phyloP scores from a whole-genome alignment of 2,329 filamentous ascomycete species.

The Colletotrichum scovillei region DNA sequence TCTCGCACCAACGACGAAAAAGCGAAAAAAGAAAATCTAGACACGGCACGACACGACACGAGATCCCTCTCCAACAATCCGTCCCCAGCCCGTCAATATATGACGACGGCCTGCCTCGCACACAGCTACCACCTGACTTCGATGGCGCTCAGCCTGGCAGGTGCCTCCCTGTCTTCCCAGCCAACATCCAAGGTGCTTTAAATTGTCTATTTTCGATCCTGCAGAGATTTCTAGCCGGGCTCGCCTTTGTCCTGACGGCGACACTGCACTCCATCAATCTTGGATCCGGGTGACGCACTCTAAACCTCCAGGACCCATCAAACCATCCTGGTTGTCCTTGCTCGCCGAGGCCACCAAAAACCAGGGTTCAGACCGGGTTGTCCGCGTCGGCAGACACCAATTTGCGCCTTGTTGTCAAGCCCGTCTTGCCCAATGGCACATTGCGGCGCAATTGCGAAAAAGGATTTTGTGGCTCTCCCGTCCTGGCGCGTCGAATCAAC shows the following conservation, averaged over 20 bases:
- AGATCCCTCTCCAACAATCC: neutral
- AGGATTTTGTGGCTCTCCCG: neutral
- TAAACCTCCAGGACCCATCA: neutral
- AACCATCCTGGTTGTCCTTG: conserved; percentile 11
- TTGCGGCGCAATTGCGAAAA: neutral
- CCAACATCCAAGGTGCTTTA: conserved; percentile 28
- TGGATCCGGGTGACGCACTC: conserved; percentile 28
- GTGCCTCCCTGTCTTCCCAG: conserved; percentile 16
- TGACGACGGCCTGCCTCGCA: conserved; percentile 12
- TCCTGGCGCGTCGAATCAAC: neutral
- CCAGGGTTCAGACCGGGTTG: conserved; percentile 21
- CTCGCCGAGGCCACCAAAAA: neutral
- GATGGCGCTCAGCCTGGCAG: conserved; percentile 15
- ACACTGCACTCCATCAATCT: neutral
- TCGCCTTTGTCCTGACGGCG: neutral
- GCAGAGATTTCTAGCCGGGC: conserved; percentile 22
- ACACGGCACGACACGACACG: neutral
- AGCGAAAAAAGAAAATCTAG: neutral
- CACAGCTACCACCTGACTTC: conserved; percentile 6
- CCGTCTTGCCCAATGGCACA: conserved; percentile 3
- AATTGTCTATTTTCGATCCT: conserved; percentile 22
- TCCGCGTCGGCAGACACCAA: conserved; percentile 12
- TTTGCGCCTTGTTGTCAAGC: conserved; percentile 1
- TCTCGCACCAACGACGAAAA: neutral
- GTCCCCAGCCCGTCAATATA: conserved; percentile 28